Base-by-base conservation (phyloP, 345 rosid species). In the Arabidopsis arenosa region DNA sequence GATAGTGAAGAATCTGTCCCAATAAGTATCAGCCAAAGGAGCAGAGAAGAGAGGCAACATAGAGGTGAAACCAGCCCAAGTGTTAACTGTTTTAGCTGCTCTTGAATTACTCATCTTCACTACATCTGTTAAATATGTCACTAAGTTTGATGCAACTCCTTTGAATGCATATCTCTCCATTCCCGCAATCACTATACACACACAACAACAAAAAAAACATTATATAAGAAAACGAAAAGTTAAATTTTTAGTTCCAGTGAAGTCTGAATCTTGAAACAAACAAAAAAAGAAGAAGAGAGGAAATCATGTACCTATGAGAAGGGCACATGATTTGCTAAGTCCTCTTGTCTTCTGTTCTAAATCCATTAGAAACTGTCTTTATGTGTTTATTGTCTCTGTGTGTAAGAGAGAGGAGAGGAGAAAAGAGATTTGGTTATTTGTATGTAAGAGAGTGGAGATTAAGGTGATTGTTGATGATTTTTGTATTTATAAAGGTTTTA, bases 141-240 rank as follows among this genome's bases (percentile, higher is more conserved):
- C 96, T 47, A 95, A 80, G 81, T 95, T 95, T 7, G 99, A 92
- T 62, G 90, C 89, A 79, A 95, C 97, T 73, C 99, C 99, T 80
- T 95, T 95, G 85, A 89, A 95, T 23, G 95, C 99, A 83, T 90
- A 90, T 83, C 99, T 88, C 89, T 95, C 99, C 72, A 88, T 85
- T 7, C 97, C 98, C 43, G 97, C 92, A 36, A 92, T 75, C 79
- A 86, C 99, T 77, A 49, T 57, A 56, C 7, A 51, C 26, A 48
- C 32, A 28, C 26, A 23, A 23, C 21, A 23, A 23, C 1, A 23
- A 23, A 23, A 23, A 7, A 33, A 53, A 55, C 39, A 58, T 21
- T 35, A 37, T 14, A 21, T 36, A 59, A 47, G 53, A 17, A 17
- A 48, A 11, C 18, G 9, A 61, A 44, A 14, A 14, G n/a, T 6